These are phyloP conservation scores for Aspergillus glaucus DNA, from an alignment of 2,329 filamentous ascomycete species.

Conservation along the genomic window DNA sequence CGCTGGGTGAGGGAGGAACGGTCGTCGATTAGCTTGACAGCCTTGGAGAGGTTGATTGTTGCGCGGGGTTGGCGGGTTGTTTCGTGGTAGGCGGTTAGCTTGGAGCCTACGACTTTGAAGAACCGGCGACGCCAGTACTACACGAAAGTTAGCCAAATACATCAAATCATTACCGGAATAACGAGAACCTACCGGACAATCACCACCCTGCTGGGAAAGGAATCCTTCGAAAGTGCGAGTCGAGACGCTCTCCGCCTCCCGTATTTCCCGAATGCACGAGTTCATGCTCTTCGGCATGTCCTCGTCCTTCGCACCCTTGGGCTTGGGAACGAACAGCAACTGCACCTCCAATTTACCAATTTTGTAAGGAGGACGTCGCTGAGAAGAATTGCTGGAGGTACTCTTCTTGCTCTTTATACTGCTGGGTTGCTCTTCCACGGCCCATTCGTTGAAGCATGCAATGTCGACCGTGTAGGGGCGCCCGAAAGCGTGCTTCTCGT, in stretches of 20 bases:
- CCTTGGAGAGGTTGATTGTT: conserved; percentile 93
- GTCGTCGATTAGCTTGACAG: conserved; percentile 89
- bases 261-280: conserved; percentile 86
- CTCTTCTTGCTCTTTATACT: conserved; percentile 93
- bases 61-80: conserved; percentile 89
- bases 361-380: conserved; percentile 84
- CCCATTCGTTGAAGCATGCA: conserved; percentile 98
- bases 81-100: conserved; percentile 93
- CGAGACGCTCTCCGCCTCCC: conserved; percentile 75
- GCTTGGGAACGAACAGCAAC: conserved; percentile 87
- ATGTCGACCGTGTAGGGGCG: conserved; percentile 83
- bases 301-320: conserved; percentile 77
- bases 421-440: conserved; percentile 73
- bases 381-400: conserved; percentile 48
- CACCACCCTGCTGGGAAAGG: conserved; percentile 92
- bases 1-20: conserved; percentile 75
- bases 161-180: background rate
- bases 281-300: conserved; percentile 99
- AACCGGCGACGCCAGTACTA: conserved; percentile 97
- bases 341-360: conserved; percentile 92
- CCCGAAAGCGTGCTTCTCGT: conserved; percentile 81
- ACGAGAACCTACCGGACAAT: conserved; percentile 74
- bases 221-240: conserved; percentile 78
- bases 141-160: conserved; percentile 1
- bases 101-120: conserved; percentile 87